Percentiles rank a stretch among this genome's conserved stretches.
Evolutionary conservation across 2,329 filamentous ascomycete species (phyloP).

Genomic region (Clarireedia sp.): DNA sequence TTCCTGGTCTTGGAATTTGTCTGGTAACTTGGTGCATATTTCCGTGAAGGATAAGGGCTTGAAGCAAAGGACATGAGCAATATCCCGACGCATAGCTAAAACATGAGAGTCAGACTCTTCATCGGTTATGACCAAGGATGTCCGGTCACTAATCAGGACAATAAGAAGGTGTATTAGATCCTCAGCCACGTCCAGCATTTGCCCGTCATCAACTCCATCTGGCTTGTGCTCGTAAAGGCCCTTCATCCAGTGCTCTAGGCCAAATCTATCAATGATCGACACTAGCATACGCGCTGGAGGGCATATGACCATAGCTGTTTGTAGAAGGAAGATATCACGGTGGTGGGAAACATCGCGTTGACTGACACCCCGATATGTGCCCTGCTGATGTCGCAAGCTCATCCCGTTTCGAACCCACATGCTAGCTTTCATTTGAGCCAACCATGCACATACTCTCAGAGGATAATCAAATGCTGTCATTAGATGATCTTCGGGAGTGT

Average conservation of each 20-base stretch:
- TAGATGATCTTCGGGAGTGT: slow-evolving; percentile 67
- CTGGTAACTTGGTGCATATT: slow-evolving; percentile 74
- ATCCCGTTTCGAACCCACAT: slow-evolving; percentile 99
- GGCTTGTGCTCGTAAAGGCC: slow-evolving; percentile 68
- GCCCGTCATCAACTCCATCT: slow-evolving; percentile 71
- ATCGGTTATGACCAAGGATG: slow-evolving; percentile 63
- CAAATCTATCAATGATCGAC: slow-evolving; percentile 86
- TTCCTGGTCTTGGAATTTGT: slow-evolving; percentile 82
- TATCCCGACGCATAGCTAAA: slow-evolving; percentile 74
- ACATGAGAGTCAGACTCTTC: slow-evolving; percentile 58
- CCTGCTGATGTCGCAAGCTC: slow-evolving; percentile 89
- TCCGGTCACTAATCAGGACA: slow-evolving; percentile 81
- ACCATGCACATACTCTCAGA: slow-evolving; percentile 86
- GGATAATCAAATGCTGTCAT: slow-evolving; percentile 90
- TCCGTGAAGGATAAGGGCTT: slow-evolving; percentile 94
- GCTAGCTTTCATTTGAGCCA: slow-evolving; percentile 94
- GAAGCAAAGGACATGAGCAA: slow-evolving; percentile 91
- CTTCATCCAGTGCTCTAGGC: slow-evolving; percentile 79
- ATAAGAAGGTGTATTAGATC: slow-evolving; percentile 94
- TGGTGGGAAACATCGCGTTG: slow-evolving; percentile 91
- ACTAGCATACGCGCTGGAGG: slow-evolving; percentile 76
- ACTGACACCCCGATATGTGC: slow-evolving; percentile 81
- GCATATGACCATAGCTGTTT: slow-evolving; percentile 83
- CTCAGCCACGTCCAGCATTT: slow-evolving; percentile 88
- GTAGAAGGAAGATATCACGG: slow-evolving; percentile 86